Conservation (phyloP, 257 asterid genomes). For the Solanum clarkiae region DNA sequence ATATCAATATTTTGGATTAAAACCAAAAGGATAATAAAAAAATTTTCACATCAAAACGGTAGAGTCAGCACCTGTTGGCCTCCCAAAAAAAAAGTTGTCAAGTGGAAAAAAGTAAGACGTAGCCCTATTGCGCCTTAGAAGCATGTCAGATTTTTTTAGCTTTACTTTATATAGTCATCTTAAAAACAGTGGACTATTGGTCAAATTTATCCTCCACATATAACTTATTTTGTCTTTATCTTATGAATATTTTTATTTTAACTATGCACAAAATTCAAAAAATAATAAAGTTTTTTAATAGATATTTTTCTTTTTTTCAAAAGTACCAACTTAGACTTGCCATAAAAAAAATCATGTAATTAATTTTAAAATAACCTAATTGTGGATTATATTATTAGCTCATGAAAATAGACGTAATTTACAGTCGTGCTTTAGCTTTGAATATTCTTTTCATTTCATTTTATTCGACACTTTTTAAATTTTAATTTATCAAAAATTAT, state of each 20-base stretch:
- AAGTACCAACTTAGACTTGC: neutral
- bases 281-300: neutral
- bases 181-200: neutral
- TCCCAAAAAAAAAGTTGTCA: too few species aligned
- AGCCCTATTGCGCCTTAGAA: too few species aligned
- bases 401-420: neutral
- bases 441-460: too few species aligned
- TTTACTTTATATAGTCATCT: neutral
- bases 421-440: neutral
- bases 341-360: neutral
- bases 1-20: too few species aligned
- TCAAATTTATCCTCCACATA: neutral
- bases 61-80: too few species aligned
- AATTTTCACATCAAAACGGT: too few species aligned
- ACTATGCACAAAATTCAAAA: neutral
- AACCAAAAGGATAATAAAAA: too few species aligned
- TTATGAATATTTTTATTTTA: neutral
- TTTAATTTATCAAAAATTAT: too few species aligned
- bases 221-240: neutral
- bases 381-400: neutral
- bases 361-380: neutral
- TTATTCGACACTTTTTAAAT: too few species aligned
- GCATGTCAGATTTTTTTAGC: too few species aligned
- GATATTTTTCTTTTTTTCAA: neutral
- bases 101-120: too few species aligned